Evolutionary conservation across 768 basidiomycete species (phyloP), one percentile per base, ranked within the genome.

Genomic region (Boletellus ananiceps): DNA sequence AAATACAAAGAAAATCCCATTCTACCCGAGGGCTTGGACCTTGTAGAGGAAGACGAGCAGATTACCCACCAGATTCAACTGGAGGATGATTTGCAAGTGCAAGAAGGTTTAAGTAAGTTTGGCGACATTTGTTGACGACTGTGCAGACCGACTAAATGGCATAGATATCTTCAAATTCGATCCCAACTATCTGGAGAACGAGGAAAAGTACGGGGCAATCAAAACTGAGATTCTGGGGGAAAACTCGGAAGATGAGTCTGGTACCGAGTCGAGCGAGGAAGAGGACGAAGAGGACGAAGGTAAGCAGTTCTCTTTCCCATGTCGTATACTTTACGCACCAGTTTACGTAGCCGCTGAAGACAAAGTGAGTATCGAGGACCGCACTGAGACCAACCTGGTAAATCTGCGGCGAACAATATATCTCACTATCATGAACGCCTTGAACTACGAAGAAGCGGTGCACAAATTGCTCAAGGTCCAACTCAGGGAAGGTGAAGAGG

Each of bases 1-100:
- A 94, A 93, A 70, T 98, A 91, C 77, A 98, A 98, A 77, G 96
- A 98, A 64, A 98, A 99, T 66, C 94, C 94, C 15, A 83, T 93
- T 55, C 67, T 98, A 35, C 85, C 91, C 2, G 96, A 98, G 61
- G 96, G 95, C 0, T 67, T 99, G 62, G 96, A 99, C 65, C 71
- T 99, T 29, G 96, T 99, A 1, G 93, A 97, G 55, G 95, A 98
- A 63, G 96, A 98, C 14, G 96, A 98, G 58, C 93, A 97, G 62
- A 93, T 98, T 45, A 97, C 93, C 0, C 96, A 99, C 69, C 80
- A 89, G 58, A 83, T 98, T 50, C 83, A 87, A 52, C 70, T 98
- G 44, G 93, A 98, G 63, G 93, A 95, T 58, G 90, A 97, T 66
- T 66, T 99, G 44, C 86, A 93, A 58, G 85, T 97, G 9, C 91